Evolutionary conservation across 108 stramenopile species (phyloP).

Genomic region (Chaetoceros muelleri): DNA sequence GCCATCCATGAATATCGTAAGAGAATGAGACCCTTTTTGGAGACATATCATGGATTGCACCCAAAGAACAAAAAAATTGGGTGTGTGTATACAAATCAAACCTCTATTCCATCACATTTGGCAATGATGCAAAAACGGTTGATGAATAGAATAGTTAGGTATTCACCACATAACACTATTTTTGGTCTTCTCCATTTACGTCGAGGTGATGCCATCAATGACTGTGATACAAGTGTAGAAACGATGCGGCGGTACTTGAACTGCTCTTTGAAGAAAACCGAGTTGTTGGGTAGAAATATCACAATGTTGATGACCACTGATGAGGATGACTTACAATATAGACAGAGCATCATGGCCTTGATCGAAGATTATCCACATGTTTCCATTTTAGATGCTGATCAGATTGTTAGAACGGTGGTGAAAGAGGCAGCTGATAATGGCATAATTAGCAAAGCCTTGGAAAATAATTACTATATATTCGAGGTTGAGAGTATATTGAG

Average conservation of each 20-base stretch:
- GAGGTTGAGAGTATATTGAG: neutral
- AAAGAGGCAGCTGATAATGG: neutral
- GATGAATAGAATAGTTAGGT: neutral
- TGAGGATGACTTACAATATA: neutral
- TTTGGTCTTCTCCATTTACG: neutral
- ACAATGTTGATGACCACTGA: neutral
- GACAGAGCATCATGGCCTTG: neutral
- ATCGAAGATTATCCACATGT: neutral
- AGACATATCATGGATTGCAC: no score
- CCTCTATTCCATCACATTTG: neutral
- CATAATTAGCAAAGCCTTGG: neutral
- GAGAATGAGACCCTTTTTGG: neutral
- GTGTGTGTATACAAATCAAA: neutral
- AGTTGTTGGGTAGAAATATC: neutral
- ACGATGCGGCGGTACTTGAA: neutral
- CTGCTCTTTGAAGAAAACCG: neutral
- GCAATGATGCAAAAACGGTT: neutral
- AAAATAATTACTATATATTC: neutral
- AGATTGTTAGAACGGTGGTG: neutral
- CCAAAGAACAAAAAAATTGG: no score
- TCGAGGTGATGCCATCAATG: neutral
- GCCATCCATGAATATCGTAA: no score
- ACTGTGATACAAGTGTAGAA: neutral
- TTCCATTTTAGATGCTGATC: neutral
- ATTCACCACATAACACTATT: neutral